A percentile compares a stretch with the other conserved stretches of the same genome.
phyloP scores from a whole-genome alignment of 495 filamentous ascomycete species.

The Penicillium paxilli region DNA sequence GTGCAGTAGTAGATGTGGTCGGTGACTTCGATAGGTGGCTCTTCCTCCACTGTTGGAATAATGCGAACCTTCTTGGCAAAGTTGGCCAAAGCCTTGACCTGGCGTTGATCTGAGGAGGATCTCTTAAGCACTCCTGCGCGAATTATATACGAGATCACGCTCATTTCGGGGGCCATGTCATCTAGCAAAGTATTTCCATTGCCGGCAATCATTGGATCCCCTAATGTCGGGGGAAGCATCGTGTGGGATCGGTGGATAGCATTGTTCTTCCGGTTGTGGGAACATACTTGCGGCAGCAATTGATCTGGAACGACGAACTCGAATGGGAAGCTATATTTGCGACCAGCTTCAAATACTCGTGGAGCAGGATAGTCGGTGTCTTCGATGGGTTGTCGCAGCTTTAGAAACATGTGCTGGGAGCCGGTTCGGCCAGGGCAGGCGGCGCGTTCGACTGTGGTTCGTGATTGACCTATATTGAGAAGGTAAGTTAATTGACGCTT shows the following conservation, averaged over 20 bases:
- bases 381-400: constrained; percentile 76
- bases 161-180: constrained; percentile 84
- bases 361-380: constrained; percentile 68
- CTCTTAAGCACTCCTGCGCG: constrained; percentile 54
- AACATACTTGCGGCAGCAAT: constrained; percentile 63
- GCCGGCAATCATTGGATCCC: constrained; percentile 60
- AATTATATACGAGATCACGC: constrained; percentile 70
- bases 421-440: constrained; percentile 50
- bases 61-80: constrained; percentile 67
- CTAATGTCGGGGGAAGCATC: constrained; percentile 77
- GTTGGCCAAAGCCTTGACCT: constrained; percentile 47
- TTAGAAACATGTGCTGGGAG: constrained; percentile 68
- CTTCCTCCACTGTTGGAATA: constrained; percentile 71
- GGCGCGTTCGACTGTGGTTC: constrained; percentile 54
- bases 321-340: constrained; percentile 75
- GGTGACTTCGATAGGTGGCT: constrained; percentile 70
- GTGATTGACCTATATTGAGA: constrained; percentile 37
- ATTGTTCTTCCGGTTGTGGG: constrained; percentile 52
- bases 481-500: no score
- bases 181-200: constrained; percentile 58
- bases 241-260: constrained; percentile 72
- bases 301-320: constrained; percentile 81
- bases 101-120: constrained; percentile 2
- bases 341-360: constrained; percentile 64
- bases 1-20: constrained; percentile 63